Evolutionary conservation across 495 filamentous ascomycete species (phyloP), one percentile per base, ranked within the genome.

Genomic region (Xylaria sp.): DNA sequence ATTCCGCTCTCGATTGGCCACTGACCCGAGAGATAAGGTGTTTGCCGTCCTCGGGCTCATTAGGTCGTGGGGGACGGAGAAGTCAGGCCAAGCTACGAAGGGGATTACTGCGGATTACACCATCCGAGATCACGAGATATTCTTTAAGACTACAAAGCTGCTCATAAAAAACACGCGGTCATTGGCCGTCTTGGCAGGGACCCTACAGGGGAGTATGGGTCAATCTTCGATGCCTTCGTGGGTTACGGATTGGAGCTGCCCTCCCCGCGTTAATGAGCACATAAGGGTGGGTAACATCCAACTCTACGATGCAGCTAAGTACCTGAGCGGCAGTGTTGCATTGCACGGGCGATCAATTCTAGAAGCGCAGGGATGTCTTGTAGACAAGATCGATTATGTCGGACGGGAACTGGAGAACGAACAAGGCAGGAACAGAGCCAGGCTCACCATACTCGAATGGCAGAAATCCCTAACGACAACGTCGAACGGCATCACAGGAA

Each of bases 1-100:
- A 43, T 78, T 76, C 63, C 62, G 74, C 5, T 68, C 74, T 19
- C 70, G 63, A 19, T 29, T 65, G 44, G 72, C 76, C 8, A 76
- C 63, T 40, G 76, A 78, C 68, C 66, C 73, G 19, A 62, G 76
- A 59, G 76, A 78, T 44, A 78, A 76, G 53, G 76, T 76, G 7
- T 76, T 74, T 53, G 76, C 74, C 17, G 40, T 78, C 4, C 66
- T 78, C 0, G 76, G 76, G 17, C 67, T 78, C 5, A 69, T 74
- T 46, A 71, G 61, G 11, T 61, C 61, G 19, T 77, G 75, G 75
- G 66, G 68, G 14, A 50, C 44, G 9, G 69, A 67, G 46, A 43
- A 66, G 41, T 64, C 71, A 2, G 62, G 62, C 29, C 43, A 65
- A 37, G 62, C 41, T 19, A 52, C 21, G 62, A 24, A 31, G 26